phyloP scores from a whole-genome alignment of 306 rosid genomes.

The Quillaja saponaria region DNA sequence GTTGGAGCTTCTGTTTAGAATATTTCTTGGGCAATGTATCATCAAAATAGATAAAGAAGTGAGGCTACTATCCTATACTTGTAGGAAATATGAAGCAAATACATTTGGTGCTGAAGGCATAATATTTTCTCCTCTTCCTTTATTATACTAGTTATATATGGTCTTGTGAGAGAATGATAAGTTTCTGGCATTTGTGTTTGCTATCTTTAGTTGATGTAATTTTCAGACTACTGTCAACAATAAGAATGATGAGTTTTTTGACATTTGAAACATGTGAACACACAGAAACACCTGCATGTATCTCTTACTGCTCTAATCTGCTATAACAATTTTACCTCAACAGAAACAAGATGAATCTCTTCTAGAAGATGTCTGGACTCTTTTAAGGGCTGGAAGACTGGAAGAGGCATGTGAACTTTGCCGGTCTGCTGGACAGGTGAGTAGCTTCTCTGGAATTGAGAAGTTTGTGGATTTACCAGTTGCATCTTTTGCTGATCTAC shows the following conservation, averaged over 20 bases:
- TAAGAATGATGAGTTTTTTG: constrained; percentile 19
- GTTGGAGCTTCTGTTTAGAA: too few relatives aligned
- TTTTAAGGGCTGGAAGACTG: constrained; percentile 92
- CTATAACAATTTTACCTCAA: constrained; percentile 18
- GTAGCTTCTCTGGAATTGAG: constrained; percentile 27
- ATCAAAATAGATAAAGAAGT: too few relatives aligned
- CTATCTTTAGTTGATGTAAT: constrained; percentile 5
- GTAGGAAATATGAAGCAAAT: too few relatives aligned
- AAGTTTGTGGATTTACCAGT: constrained; percentile 17
- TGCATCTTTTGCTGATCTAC: constrained; percentile 32
- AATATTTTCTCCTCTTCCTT: too few relatives aligned
- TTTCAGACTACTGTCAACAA: constrained; percentile 16
- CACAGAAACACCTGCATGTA: too few relatives aligned
- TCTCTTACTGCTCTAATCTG: too few relatives aligned
- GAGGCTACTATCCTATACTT: too few relatives aligned
- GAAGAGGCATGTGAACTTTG: constrained; percentile 93
- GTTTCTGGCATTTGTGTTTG: constrained; percentile 11
- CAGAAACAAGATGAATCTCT: constrained; percentile 99
- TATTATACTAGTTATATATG: too few relatives aligned
- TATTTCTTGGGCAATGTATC: too few relatives aligned
- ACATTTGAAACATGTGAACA: too few relatives aligned
- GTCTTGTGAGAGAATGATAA: constrained; percentile 22
- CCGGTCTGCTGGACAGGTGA: constrained; percentile 95
- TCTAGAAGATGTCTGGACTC: constrained; percentile 94
- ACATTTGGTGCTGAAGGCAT: too few relatives aligned